phyloP scores from a whole-genome alignment of 2,329 filamentous ascomycete species.

The Colletotrichum kahawae region DNA sequence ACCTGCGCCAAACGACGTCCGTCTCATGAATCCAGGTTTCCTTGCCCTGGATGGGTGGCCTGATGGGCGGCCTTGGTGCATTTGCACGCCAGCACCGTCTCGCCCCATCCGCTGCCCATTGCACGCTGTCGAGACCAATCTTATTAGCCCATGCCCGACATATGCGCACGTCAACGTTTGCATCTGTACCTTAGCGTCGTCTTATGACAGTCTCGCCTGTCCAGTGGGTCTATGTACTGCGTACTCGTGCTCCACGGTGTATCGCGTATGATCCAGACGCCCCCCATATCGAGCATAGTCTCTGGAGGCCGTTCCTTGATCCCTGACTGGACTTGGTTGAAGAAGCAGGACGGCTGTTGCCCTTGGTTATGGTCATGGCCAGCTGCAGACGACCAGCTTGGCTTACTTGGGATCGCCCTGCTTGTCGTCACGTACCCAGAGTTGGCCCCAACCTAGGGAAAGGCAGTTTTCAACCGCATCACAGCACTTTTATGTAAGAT shows the following conservation, averaged over 20 bases:
- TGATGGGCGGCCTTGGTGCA: neutral
- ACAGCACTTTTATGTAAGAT: no score
- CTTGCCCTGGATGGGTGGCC: neutral
- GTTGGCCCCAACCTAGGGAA: no score
- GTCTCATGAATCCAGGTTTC: neutral
- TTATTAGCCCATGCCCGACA: neutral
- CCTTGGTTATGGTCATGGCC: neutral
- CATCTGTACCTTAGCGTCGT: neutral
- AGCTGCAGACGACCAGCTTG: neutral
- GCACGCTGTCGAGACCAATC: neutral
- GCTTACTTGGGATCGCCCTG: neutral
- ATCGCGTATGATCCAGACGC: no score
- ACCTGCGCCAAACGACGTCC: neutral
- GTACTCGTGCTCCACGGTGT: neutral
- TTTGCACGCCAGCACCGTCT: neutral
- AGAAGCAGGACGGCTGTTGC: neutral
- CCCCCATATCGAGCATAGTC: no score
- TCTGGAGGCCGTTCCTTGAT: no score
- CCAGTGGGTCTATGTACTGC: neutral
- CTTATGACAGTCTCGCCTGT: neutral
- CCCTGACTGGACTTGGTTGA: no score
- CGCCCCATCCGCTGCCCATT: neutral
- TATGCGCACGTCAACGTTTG: neutral
- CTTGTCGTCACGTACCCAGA: neutral
- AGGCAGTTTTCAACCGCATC: no score